These are phyloP conservation scores for Fusarium fujikuroi DNA, from an alignment of 2,329 filamentous ascomycete genomes.

Conservation along the genomic window DNA sequence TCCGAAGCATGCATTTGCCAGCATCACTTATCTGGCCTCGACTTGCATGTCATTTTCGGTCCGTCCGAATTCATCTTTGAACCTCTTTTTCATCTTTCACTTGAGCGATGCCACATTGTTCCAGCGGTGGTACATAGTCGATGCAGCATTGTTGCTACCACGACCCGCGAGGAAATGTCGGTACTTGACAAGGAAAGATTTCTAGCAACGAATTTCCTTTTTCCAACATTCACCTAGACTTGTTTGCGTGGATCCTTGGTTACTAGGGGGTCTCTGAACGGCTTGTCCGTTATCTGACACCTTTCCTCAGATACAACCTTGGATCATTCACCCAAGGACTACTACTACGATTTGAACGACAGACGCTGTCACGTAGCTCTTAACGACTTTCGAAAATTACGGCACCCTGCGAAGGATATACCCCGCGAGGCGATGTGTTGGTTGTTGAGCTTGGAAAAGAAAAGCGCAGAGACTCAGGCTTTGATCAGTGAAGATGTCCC, in stretches of 20 bases:
- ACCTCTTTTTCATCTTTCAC: conserved; percentile 39
- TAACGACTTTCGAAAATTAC: conserved; percentile 50
- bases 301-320: conserved; percentile 48
- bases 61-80: conserved; percentile 44
- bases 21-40: conserved; percentile 42
- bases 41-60: conserved; percentile 47
- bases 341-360: conserved; percentile 50
- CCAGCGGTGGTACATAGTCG: not conserved
- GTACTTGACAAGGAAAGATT: conserved; percentile 30
- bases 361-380: conserved; percentile 52
- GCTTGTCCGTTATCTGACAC: conserved; percentile 41
- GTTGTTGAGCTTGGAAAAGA: conserved; percentile 51
- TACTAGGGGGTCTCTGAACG: conserved; percentile 43
- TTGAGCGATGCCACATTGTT: conserved; percentile 19
- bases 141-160: not conserved
- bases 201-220: conserved; percentile 44
- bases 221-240: conserved; percentile 47
- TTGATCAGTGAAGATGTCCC: conserved; percentile 38
- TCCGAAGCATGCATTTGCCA: conserved; percentile 47
- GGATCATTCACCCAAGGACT: conserved; percentile 49
- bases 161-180: conserved; percentile 2
- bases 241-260: conserved; percentile 46
- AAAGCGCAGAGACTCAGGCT: conserved; percentile 45
- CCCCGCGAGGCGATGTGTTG: conserved; percentile 52
- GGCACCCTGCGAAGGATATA: conserved; percentile 57